A percentile compares a stretch with the other conserved stretches of the same genome.
phyloP scores from a whole-genome alignment of 192 early-diverging fungal species.

The Podila verticillata region DNA sequence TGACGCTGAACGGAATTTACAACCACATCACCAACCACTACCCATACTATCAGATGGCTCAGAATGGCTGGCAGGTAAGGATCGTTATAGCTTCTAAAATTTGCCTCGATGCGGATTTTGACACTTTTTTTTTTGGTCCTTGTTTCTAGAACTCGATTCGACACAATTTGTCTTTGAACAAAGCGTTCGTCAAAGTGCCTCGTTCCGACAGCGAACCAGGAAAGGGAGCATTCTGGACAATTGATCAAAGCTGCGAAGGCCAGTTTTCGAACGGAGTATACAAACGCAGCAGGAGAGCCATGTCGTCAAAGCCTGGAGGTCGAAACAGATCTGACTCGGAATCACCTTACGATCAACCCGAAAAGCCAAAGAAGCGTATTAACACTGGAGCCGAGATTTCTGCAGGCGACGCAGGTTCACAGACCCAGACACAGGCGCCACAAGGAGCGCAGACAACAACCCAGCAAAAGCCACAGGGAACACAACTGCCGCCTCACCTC shows the following conservation, averaged over 20 bases:
- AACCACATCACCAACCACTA: constrained; percentile 83
- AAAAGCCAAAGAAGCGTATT: constrained; percentile 34
- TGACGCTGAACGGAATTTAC: constrained; percentile 93
- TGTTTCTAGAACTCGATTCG: constrained; percentile 88
- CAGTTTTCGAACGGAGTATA: constrained; percentile 80
- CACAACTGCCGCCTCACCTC: constrained; percentile 18
- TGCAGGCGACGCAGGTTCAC: not conserved
- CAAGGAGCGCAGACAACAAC: not conserved
- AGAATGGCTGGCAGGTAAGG: constrained; percentile 91
- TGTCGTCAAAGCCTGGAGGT: constrained; percentile 29
- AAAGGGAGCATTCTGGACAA: constrained; percentile 96
- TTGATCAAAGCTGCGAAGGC: constrained; percentile 74
- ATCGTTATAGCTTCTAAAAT: not conserved
- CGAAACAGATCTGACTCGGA: constrained; percentile 26
- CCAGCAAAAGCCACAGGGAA: not conserved
- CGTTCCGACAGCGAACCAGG: constrained; percentile 87
- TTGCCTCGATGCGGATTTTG: not conserved
- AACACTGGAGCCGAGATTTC: constrained; percentile 29
- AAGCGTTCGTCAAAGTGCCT: constrained; percentile 90
- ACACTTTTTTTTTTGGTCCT: not conserved
- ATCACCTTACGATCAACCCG: constrained; percentile 27
- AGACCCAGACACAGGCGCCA: not conserved
- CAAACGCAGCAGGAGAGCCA: constrained; percentile 67
- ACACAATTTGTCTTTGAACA: constrained; percentile 96
- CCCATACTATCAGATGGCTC: constrained; percentile 87